Evolutionary conservation across 805 yeast species (phyloP).

Genomic region (Starmera pachycereana): DNA sequence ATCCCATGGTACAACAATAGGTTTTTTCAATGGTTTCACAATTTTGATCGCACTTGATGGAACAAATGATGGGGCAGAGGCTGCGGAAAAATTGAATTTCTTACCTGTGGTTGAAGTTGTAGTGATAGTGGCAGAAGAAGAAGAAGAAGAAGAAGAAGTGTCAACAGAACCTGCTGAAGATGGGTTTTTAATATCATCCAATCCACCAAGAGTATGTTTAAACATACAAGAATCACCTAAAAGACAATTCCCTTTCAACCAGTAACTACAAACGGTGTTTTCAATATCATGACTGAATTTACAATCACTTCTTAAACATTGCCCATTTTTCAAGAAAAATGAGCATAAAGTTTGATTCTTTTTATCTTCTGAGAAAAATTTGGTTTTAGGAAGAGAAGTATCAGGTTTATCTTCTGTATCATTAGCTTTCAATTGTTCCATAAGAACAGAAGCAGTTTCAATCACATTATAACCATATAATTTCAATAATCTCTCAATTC

Average conservation of each 20-base stretch:
- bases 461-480: slow-evolving; percentile 26
- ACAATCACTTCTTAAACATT: slow-evolving; percentile 34
- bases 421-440: slow-evolving; percentile 11
- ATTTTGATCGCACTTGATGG: slow-evolving; percentile 2
- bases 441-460: slow-evolving; percentile 12
- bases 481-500: slow-evolving; percentile 26
- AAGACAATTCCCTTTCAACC: slow-evolving; percentile 34
- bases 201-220: slow-evolving; percentile 20
- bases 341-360: slow-evolving; percentile 24
- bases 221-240: slow-evolving; percentile 33
- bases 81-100: slow-evolving; percentile 7
- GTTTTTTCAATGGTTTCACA: slow-evolving; percentile 13
- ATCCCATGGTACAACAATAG: slow-evolving; percentile 17
- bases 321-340: slow-evolving; percentile 30
- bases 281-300: slow-evolving; percentile 34
- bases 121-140: slow-evolving; percentile 1
- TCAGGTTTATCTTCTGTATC: neutral
- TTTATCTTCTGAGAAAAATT: slow-evolving; percentile 5
- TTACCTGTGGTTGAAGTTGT: slow-evolving; percentile 4
- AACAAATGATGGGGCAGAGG: neutral
- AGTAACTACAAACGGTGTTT: slow-evolving; percentile 32
- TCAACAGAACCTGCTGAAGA: neutral
- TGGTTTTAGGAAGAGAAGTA: neutral
- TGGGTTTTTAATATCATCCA: neutral
- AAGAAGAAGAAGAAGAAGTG: too few species aligned